Evolutionary conservation across 73 alveolate species (phyloP).

Genomic region (Stentor coeruleus): DNA sequence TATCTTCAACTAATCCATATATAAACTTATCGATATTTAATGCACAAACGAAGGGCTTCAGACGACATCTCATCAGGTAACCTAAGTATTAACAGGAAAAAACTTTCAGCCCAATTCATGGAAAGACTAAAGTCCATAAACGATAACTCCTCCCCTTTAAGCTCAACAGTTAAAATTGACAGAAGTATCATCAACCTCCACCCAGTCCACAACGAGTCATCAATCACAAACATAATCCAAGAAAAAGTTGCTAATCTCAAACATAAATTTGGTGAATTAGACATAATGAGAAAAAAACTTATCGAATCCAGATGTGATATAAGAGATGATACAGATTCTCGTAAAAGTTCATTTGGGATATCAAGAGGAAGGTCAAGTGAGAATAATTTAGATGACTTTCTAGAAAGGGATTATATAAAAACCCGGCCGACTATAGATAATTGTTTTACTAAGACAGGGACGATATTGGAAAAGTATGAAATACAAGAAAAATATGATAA

Average conservation of each 20-base stretch:
- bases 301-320: background rate
- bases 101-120: background rate
- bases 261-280: background rate
- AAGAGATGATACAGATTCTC: background rate
- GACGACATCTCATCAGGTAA: background rate
- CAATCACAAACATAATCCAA: background rate
- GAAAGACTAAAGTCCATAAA: background rate
- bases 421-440: background rate
- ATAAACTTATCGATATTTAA: too few relatives aligned
- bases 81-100: background rate
- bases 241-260: background rate
- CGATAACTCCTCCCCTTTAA: background rate
- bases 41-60: background rate
- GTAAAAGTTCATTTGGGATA: background rate
- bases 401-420: background rate
- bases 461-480: too few relatives aligned
- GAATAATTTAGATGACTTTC: background rate
- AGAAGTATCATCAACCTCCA: too few relatives aligned
- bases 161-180: background rate
- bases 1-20: too few relatives aligned
- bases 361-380: background rate
- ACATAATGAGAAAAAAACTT: background rate
- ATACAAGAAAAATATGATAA: background rate
- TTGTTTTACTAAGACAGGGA: too few relatives aligned
- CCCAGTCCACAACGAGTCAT: background rate